phyloP scores from a whole-genome alignment of 768 basidiomycete species.

The Sporobolomyces phaffii region DNA sequence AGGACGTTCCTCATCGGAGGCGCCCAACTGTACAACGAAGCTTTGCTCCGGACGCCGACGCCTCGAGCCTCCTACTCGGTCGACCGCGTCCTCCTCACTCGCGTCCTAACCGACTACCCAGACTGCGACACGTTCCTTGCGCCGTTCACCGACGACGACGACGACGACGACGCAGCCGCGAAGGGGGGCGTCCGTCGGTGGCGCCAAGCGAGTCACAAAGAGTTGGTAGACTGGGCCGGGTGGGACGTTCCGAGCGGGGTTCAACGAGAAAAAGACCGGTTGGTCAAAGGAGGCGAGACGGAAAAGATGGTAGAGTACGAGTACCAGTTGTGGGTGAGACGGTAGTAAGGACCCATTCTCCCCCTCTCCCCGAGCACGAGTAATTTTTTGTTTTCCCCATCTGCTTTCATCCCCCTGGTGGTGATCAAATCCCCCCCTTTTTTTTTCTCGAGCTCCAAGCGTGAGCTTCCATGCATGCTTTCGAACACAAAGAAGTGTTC shows the following conservation, averaged over 20 bases:
- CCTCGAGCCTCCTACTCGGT: constrained; percentile 50
- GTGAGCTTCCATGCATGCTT: too few relatives aligned
- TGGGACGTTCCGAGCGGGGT: constrained; percentile 68
- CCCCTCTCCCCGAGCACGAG: too few relatives aligned
- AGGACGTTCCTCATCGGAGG: constrained; percentile 90
- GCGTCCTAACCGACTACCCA: constrained; percentile 65
- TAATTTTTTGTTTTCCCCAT: too few relatives aligned
- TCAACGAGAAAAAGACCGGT: constrained; percentile 64
- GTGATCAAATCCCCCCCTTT: too few relatives aligned
- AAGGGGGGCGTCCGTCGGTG: constrained; percentile 52
- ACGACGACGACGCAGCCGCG: too few relatives aligned
- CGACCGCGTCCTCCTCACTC: constrained; percentile 80
- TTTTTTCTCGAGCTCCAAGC: too few relatives aligned
- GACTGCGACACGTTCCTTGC: constrained; percentile 84
- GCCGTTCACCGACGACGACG: constrained; percentile 52
- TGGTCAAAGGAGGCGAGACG: constrained; percentile 51
- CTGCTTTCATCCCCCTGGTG: too few relatives aligned
- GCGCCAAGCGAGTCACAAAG: constrained; percentile 58
- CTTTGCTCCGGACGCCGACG: constrained; percentile 48
- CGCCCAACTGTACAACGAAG: constrained; percentile 70
- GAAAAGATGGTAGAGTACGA: constrained; percentile 81
- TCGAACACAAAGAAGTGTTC: too few relatives aligned
- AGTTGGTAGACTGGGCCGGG: constrained; percentile 69
- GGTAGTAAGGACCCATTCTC: too few relatives aligned
- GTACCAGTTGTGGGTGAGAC: constrained; percentile 81